Percentiles rank a stretch among this genome's conserved stretches.
Conservation (phyloP, 140 eudicot species). For the Erigeron philadelphicus region DNA sequence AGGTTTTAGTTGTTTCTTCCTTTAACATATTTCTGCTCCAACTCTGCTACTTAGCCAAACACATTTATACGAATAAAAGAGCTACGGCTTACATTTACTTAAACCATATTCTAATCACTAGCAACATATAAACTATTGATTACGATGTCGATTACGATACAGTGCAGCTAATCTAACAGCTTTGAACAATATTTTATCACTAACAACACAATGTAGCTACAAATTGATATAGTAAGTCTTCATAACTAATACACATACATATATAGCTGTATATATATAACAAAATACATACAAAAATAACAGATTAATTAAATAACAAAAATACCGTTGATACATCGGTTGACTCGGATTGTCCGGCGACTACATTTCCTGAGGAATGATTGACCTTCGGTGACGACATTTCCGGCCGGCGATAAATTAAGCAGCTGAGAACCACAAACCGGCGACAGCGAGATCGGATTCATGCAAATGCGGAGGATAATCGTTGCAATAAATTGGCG, state of each 20-base stretch:
- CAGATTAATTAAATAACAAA: constrained; percentile 15
- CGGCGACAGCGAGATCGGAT: constrained; percentile 44
- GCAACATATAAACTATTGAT: too few species aligned
- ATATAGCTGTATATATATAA: neutral
- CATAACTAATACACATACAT: neutral
- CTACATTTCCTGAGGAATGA: constrained; percentile 37
- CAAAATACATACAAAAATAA: constrained; percentile 3
- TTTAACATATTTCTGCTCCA: too few species aligned
- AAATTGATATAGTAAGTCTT: constrained; percentile 11
- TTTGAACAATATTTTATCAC: constrained; percentile 9
- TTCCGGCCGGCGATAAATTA: constrained; percentile 36
- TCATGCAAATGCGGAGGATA: constrained; percentile 33
- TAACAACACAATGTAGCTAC: constrained; percentile 22
- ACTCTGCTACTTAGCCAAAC: too few species aligned
- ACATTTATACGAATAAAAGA: too few species aligned
- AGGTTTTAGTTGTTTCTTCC: too few species aligned
- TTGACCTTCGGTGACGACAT: constrained; percentile 54
- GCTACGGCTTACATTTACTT: too few species aligned
- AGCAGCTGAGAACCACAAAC: constrained; percentile 33
- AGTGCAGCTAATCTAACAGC: constrained; percentile 14
- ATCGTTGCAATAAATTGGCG: constrained; percentile 22
- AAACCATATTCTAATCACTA: too few species aligned
- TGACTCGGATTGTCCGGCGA: constrained; percentile 37
- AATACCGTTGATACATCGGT: constrained; percentile 35
- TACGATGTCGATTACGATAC: neutral